Evolutionary conservation across 2,329 filamentous ascomycete species (phyloP).

Genomic region (Alternaria brassicae): DNA sequence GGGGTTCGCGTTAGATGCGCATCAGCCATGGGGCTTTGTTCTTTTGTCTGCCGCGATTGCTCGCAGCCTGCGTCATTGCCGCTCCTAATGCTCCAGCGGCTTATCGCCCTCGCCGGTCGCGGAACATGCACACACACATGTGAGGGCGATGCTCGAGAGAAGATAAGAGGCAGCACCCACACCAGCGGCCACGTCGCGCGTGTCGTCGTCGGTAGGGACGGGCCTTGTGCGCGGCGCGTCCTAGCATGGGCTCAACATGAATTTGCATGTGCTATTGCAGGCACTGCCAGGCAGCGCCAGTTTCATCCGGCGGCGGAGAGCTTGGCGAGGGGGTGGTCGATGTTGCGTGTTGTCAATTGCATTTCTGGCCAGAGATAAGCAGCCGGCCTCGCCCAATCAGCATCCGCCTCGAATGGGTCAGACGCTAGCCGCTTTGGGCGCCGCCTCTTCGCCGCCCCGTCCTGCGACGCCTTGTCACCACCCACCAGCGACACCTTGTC

Average conservation of each 20-base stretch:
- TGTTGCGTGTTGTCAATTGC: slow-evolving; percentile 26
- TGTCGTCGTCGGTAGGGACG: slow-evolving; percentile 5
- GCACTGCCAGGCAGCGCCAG: slow-evolving; percentile 14
- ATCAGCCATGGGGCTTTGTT: slow-evolving; percentile 39
- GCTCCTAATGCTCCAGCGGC: slow-evolving; percentile 7
- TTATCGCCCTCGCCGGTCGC: slow-evolving; percentile 39
- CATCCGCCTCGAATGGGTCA: background rate
- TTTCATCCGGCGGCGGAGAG: slow-evolving; percentile 33
- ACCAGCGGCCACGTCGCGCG: slow-evolving; percentile 21
- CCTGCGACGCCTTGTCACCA: slow-evolving; percentile 6
- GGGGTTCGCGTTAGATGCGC: slow-evolving; percentile 45
- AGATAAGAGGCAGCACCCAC: slow-evolving; percentile 25
- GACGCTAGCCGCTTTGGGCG: slow-evolving; percentile 9
- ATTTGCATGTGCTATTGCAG: slow-evolving; percentile 11
- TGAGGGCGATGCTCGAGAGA: slow-evolving; percentile 10
- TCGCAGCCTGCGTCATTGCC: slow-evolving; percentile 39
- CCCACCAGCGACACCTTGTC: slow-evolving; percentile 5
- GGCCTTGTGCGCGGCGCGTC: slow-evolving; percentile 19
- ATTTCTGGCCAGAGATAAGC: slow-evolving; percentile 20
- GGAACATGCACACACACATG: slow-evolving; percentile 6
- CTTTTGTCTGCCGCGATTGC: slow-evolving; percentile 37
- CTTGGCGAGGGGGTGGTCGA: slow-evolving; percentile 42
- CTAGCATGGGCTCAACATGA: slow-evolving; percentile 13
- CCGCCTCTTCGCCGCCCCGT: slow-evolving; percentile 6
- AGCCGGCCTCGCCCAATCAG: slow-evolving; percentile 5